Percentiles rank a stretch among this genome's conserved stretches.
phyloP scores from a whole-genome alignment of 495 filamentous ascomycete genomes.

The Hypoxylon trugodes region DNA sequence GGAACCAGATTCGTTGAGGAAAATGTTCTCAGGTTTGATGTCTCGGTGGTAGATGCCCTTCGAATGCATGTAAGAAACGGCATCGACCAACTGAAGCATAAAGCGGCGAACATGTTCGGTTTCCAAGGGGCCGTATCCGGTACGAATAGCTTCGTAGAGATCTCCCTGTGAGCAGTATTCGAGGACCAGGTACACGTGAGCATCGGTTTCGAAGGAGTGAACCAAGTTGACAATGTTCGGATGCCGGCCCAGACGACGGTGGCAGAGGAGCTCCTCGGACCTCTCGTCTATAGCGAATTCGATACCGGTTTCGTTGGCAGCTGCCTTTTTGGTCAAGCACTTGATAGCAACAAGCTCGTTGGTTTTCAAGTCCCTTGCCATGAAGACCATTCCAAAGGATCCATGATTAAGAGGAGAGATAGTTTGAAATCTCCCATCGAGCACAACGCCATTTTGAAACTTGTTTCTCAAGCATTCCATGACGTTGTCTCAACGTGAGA shows the following conservation, averaged over 20 bases:
- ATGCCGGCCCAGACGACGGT: constrained; percentile 78
- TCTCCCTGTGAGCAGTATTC: constrained; percentile 98
- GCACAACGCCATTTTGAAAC: constrained; percentile 75
- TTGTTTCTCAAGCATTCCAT: constrained; percentile 84
- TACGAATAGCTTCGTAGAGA: constrained; percentile 95
- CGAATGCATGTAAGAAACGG: constrained; percentile 88
- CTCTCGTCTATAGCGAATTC: constrained; percentile 75
- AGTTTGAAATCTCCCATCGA: constrained; percentile 88
- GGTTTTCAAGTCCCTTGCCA: constrained; percentile 80
- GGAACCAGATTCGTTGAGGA: constrained; percentile 81
- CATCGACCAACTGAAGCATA: constrained; percentile 93
- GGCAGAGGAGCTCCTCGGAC: constrained; percentile 87
- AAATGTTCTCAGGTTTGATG: constrained; percentile 99
- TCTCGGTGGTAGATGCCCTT: constrained; percentile 96
- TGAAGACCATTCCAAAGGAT: constrained; percentile 97
- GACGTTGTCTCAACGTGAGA: constrained; percentile 47
- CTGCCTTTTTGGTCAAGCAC: constrained; percentile 81
- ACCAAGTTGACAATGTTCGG: constrained; percentile 94
- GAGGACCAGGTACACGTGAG: constrained; percentile 89
- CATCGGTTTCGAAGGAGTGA: constrained; percentile 88
- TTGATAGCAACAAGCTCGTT: constrained; percentile 90
- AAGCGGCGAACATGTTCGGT: constrained; percentile 96
- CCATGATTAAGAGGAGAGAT: constrained; percentile 96
- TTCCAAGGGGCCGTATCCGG: constrained; percentile 84
- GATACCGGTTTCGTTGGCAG: constrained; percentile 60